Base-by-base conservation (phyloP, 2,329 filamentous ascomycete species). In the Xylaria sp. region DNA sequence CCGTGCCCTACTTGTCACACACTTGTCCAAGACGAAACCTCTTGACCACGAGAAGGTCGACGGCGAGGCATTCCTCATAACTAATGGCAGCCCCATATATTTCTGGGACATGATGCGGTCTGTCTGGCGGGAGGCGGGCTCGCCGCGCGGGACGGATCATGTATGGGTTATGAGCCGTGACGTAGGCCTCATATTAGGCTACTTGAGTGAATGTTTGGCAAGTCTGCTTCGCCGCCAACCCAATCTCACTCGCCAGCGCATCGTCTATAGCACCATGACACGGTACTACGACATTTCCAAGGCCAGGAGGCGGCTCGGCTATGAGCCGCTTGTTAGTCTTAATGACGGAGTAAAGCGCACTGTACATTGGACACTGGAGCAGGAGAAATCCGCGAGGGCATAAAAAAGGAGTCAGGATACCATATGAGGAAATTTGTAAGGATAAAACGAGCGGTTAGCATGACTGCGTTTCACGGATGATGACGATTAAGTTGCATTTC, bases 51-150 rank as follows among this genome's bases (percentile, higher is more conserved):
- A 92, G 79, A 84, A 84, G 62, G 87, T 94, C 52, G 91, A 94
- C 74, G 95, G 94, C 62, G 89, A 97, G 76, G 89, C 89, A 53
- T 94, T 98, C 80, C 88, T 97, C 79, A 87, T 98, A 73, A 95
- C 92, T 61, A 98, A 98, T 76, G 92, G 93, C 77, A 83, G 87
- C 69, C 94, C 94, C 4, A 83, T 96, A 19, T 94, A 94, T 76
- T 96, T 97, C 78, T 96, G 95, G 88, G 92, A 96, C 77, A 91
- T 96, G 74, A 87, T 91, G 62, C 85, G 92, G 42, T 87, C 88
- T 40, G 84, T 97, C 49, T 98, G 92, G 92, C 79, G 79, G 66
- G 83, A 82, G 43, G 85, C 85, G 11, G 87, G 87, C 37, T 81
- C 77, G 60, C 74, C 78, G 7, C 77, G 78, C 61, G 85, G 85